These are phyloP conservation scores for Achaetomiella virescens DNA, from an alignment of 495 filamentous ascomycete species.

Conservation along the genomic window DNA sequence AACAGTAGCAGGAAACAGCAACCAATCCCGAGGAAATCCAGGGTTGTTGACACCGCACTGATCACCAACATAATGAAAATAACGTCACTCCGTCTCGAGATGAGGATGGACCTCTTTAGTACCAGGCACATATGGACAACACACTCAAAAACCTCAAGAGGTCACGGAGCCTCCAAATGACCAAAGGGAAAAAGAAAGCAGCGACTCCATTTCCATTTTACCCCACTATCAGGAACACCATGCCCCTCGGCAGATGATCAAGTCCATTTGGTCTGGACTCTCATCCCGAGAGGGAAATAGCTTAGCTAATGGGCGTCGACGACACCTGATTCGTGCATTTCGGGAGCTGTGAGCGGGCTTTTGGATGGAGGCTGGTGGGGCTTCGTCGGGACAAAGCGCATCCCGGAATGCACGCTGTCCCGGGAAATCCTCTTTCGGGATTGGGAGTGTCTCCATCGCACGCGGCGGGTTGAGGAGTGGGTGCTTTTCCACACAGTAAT, in stretches of 20 bases:
- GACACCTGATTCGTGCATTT: constrained; percentile 10
- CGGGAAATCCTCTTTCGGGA: constrained; percentile 28
- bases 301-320: not conserved
- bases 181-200: not conserved
- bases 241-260: constrained; percentile 8
- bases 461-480: not conserved
- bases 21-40: too few relatives aligned
- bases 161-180: not conserved
- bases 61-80: too few relatives aligned
- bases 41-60: too few relatives aligned
- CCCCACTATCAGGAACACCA: not conserved
- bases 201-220: not conserved
- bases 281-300: not conserved
- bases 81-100: too few relatives aligned
- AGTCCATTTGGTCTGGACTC: constrained; percentile 1
- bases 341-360: constrained; percentile 7
- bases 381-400: constrained; percentile 16
- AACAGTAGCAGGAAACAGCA: too few relatives aligned
- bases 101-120: too few relatives aligned
- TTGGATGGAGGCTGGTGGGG: not conserved
- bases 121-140: too few relatives aligned
- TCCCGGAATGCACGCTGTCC: constrained; percentile 15
- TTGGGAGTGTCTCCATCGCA: not conserved
- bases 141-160: not conserved
- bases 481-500: not conserved